Evolutionary conservation across 1,139 yeast genomes (phyloP).

Genomic region (Scheffersomyces cryptocercus): DNA sequence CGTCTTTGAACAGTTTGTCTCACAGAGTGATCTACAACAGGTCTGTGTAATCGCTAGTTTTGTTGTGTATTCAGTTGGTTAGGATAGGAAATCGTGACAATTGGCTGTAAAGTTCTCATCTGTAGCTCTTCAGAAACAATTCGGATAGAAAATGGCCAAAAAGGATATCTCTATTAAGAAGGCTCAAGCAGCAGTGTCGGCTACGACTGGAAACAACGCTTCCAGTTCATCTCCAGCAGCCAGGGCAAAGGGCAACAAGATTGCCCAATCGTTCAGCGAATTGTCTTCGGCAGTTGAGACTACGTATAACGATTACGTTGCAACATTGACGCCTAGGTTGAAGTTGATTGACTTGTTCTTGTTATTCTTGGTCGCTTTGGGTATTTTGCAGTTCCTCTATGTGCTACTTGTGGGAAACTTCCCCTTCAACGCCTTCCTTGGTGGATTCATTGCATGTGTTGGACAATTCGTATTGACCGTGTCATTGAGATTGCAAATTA

Average conservation of each 20-base stretch:
- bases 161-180: slow-evolving; percentile 32
- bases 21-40: no score
- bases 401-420: slow-evolving; percentile 79
- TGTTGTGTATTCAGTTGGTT: no score
- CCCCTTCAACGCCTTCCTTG: slow-evolving; percentile 95
- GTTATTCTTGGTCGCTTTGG: slow-evolving; percentile 70
- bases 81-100: no score
- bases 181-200: slow-evolving; percentile 19
- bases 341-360: slow-evolving; percentile 78
- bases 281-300: slow-evolving; percentile 48
- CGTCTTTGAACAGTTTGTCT: no score
- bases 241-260: slow-evolving; percentile 1
- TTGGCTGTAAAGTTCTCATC: no score
- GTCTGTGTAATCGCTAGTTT: no score
- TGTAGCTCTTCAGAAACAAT: no score
- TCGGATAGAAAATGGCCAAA: slow-evolving; percentile 32
- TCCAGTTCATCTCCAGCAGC: slow-evolving; percentile 2
- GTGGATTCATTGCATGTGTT: slow-evolving; percentile 89
- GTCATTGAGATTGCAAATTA: slow-evolving; percentile 69
- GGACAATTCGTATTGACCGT: slow-evolving; percentile 93
- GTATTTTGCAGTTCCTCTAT: slow-evolving; percentile 75
- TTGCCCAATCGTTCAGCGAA: slow-evolving; percentile 32
- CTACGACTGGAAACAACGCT: neutral
- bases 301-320: slow-evolving; percentile 49
- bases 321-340: slow-evolving; percentile 47